These are phyloP conservation scores for Eleusine indica DNA, from an alignment of 176 grass and related monocot species.

Conservation along the genomic window DNA sequence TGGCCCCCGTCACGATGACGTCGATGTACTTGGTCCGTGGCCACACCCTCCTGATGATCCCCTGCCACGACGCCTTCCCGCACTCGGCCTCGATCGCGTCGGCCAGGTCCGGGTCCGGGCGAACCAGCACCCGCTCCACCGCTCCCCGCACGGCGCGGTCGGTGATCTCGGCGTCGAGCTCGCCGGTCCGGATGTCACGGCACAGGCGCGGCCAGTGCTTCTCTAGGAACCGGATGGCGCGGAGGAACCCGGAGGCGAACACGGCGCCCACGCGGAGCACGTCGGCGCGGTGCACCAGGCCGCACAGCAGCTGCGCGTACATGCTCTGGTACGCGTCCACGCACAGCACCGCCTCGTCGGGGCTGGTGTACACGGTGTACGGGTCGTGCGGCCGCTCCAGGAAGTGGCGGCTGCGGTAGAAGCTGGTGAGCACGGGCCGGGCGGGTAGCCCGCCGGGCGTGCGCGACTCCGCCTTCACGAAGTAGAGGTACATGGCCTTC, in stretches of 20 bases:
- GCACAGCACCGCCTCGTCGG: constrained; percentile 64
- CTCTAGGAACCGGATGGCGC: constrained; percentile 63
- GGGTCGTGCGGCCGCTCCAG: constrained; percentile 54
- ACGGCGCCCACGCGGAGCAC: constrained; percentile 68
- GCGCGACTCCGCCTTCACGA: constrained; percentile 63
- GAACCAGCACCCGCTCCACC: constrained; percentile 42
- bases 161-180: constrained; percentile 44
- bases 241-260: constrained; percentile 61
- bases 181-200: constrained; percentile 47
- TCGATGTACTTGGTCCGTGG: constrained; percentile 91
- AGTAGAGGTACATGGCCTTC: constrained; percentile 73
- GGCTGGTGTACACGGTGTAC: constrained; percentile 68
- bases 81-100: constrained; percentile 65
- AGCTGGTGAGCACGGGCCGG: constrained; percentile 65
- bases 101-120: constrained; percentile 57
- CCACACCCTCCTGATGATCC: constrained; percentile 85
- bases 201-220: constrained; percentile 60
- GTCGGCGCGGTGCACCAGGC: constrained; percentile 60
- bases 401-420: constrained; percentile 72
- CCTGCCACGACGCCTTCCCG: constrained; percentile 61
- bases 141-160: constrained; percentile 49
- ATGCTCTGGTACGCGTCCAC: constrained; percentile 74
- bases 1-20: constrained; percentile 95
- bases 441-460: constrained; percentile 60
- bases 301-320: constrained; percentile 76